Base-by-base conservation (phyloP, 1,284 basidiomycete species). In the Ceratobasidium sp. region DNA sequence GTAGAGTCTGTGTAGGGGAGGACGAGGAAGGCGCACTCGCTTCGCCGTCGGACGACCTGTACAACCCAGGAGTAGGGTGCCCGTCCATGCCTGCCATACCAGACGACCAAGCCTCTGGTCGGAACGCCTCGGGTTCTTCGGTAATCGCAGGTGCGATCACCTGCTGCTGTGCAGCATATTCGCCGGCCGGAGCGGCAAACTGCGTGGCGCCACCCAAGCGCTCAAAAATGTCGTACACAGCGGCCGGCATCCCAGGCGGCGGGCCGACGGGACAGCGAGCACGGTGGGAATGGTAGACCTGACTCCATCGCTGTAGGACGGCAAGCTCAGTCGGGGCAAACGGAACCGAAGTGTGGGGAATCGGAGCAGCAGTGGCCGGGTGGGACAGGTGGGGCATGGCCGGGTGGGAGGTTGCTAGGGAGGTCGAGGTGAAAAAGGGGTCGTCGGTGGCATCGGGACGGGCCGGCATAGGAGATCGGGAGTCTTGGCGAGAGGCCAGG, bases 221-320 rank as follows among this genome's bases (percentile, higher is more conserved):
- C 64, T 69, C 64, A 38, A 69, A 69, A 58, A 69, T 69, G 11
- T 69, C 64, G 64, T 69, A 69, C 8, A 70, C 56, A 12, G 66
- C 66, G n/a, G 66, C 36, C 8, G 66, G 66, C 66, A 70, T 70
- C n/a, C 56, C 66, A 12, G 66, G 66, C 0, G 66, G 66, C 14
- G 66, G 54, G 25, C 66, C 66, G 11, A 70, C 54, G 4, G 56
- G 54, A 59, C 66, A 70, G 54, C 66, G 66, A 2, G 66, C 66
- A 8, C 66, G 66, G 25, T 70, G 66, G 11, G 66, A 46, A 40
- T 70, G 64, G 48, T 69, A 69, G 3, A 69, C 64, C 40, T 67
- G 64, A 38, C 64, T 69, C 64, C 64, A 69, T 51, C 64, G 64
- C 36, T 67, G 63, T 3, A 67, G 38, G 9, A 67, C 63, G 11